A percentile compares a stretch with the other conserved stretches of the same genome.
phyloP scores from a whole-genome alignment of 208 protist species.

The Tritrichomonas foetus region DNA sequence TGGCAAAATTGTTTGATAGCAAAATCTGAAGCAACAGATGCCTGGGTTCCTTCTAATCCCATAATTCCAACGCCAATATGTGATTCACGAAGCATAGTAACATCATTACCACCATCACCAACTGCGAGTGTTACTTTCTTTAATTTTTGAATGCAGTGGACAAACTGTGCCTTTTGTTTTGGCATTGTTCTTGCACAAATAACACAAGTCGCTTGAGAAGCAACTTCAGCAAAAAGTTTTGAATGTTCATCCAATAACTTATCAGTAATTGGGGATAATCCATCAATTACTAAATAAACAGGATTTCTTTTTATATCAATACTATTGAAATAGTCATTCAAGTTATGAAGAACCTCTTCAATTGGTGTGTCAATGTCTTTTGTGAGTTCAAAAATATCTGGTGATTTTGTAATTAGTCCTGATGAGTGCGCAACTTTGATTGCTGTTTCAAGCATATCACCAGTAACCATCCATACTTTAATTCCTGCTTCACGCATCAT shows the following conservation, averaged over 20 bases:
- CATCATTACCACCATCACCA: constrained; percentile 96
- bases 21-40: constrained; percentile 93
- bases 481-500: constrained; percentile 55
- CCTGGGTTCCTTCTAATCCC: constrained; percentile 91
- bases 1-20: constrained; percentile 75
- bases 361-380: background rate
- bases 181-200: constrained; percentile 86
- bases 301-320: background rate
- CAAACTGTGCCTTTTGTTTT: constrained; percentile 91
- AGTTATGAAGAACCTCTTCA: background rate
- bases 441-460: constrained; percentile 71
- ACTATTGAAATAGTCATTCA: background rate
- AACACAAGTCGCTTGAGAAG: constrained; percentile 71
- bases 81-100: constrained; percentile 82
- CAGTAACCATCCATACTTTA: constrained; percentile 69
- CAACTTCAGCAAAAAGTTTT: constrained; percentile 57
- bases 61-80: constrained; percentile 89
- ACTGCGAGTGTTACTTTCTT: constrained; percentile 68
- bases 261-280: background rate
- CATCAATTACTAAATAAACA: background rate
- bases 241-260: background rate
- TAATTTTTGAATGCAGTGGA: constrained; percentile 64
- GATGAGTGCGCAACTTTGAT: constrained; percentile 61
- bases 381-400: background rate
- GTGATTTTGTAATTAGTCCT: constrained; percentile 22